Evolutionary conservation across 2,329 filamentous ascomycete species (phyloP).

Genomic region (Cladosporium colombiae): DNA sequence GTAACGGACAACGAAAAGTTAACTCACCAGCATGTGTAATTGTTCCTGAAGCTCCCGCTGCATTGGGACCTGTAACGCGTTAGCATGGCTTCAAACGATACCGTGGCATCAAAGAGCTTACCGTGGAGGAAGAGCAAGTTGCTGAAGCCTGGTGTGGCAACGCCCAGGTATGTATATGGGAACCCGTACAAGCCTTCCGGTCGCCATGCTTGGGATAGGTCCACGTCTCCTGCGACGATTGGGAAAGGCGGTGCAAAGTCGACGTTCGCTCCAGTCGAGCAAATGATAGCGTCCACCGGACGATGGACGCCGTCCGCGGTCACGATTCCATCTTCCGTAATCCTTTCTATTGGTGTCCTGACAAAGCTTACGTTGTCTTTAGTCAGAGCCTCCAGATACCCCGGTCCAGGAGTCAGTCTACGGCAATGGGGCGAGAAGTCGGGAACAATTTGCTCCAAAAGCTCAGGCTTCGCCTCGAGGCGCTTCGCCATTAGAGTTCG

Average conservation of each 20-base stretch:
- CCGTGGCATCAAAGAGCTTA: neutral
- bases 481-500: constrained; percentile 44
- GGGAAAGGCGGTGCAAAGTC: constrained; percentile 38
- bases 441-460: constrained; percentile 43
- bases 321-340: constrained; percentile 42
- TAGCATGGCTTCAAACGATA: neutral
- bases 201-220: constrained; percentile 32
- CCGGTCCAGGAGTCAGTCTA: constrained; percentile 48
- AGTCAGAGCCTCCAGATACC: constrained; percentile 42
- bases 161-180: constrained; percentile 32
- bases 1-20: neutral
- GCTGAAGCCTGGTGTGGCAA: constrained; percentile 28
- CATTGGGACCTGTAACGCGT: constrained; percentile 47
- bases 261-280: constrained; percentile 45
- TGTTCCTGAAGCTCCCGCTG: constrained; percentile 62
- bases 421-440: constrained; percentile 48
- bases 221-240: constrained; percentile 29
- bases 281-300: constrained; percentile 47
- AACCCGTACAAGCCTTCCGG: constrained; percentile 40
- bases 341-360: constrained; percentile 42
- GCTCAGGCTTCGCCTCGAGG: constrained; percentile 39
- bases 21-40: constrained; percentile 49
- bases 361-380: constrained; percentile 50
- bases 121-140: constrained; percentile 31
- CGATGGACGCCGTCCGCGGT: constrained; percentile 42